Percentiles rank a stretch among this genome's conserved stretches.
Conservation (phyloP, 345 rosid species). For the Theobroma cacao region DNA sequence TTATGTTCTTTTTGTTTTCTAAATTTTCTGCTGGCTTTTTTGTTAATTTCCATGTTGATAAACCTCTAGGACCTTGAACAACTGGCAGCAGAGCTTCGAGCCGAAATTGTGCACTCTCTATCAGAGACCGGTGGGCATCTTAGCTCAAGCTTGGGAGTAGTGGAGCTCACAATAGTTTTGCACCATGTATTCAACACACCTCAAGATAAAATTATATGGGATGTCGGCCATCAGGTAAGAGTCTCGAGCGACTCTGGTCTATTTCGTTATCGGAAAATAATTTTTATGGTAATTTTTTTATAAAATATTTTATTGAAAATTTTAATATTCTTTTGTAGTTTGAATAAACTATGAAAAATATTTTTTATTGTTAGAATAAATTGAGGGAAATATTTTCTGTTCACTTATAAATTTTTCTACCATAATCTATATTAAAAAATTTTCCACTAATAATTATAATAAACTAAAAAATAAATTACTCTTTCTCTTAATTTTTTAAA, state of each 20-base stretch:
- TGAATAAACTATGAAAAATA: too few relatives aligned
- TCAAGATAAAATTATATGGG: conserved; percentile 74
- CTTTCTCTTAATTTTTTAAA: too few relatives aligned
- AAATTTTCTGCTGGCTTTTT: neutral
- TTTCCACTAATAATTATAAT: too few relatives aligned
- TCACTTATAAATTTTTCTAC: too few relatives aligned
- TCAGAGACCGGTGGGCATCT: conserved; percentile 69
- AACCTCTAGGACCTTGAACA: conserved; percentile 58
- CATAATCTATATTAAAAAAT: too few relatives aligned
- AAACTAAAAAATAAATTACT: too few relatives aligned
- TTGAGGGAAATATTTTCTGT: too few relatives aligned
- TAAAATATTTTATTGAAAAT: too few relatives aligned
- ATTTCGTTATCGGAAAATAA: too few relatives aligned
- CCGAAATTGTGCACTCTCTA: conserved; percentile 52
- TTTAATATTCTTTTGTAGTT: too few relatives aligned
- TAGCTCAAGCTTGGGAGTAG: conserved; percentile 65
- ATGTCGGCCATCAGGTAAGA: conserved; percentile 78
- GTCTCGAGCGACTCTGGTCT: neutral
- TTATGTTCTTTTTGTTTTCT: neutral
- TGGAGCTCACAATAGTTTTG: conserved; percentile 58
- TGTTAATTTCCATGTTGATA: neutral
- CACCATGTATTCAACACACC: conserved; percentile 66
- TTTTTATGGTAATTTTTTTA: too few relatives aligned
- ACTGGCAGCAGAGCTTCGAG: conserved; percentile 62
- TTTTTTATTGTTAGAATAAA: too few relatives aligned